Base-by-base conservation (phyloP, 345 rosid genomes). In the Conringia planisiliqua region DNA sequence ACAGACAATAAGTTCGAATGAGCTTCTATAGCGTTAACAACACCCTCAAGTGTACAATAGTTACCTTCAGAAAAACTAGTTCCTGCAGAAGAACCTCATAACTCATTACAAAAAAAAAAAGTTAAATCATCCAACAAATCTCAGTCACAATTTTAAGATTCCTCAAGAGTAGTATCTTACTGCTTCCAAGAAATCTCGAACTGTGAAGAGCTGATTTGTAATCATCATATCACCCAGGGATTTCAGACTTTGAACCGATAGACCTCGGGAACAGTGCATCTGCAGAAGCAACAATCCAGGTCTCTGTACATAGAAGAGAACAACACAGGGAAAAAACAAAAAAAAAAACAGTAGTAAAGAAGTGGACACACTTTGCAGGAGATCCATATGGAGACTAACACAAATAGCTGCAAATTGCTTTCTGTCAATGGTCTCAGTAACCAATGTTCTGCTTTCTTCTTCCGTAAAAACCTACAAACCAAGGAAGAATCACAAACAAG, bases 371-470 rank as follows among this genome's bases (percentile, higher is more conserved):
- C 96, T 83, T 90, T 90, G 80, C 87, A 88, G 9, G 96, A 85
- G 75, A 89, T 78, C 97, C 97, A 90, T 13, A 89, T 36, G 22
- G 93, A 83, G 81, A 87, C 51, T 12, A 90, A 89, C 4, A 81
- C 85, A 83, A 89, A 90, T 13, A 90, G 66, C 81, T 89, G 93
- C 81, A 90, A 63, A 82, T 85, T 90, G 86, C 96, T 82, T 78
- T 89, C 90, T 39, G 71, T 85, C 40, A 82, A 10, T 10, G 92
- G 87, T 62, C 77, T 78, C 83, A 90, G 51, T 54, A 93, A 85
- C 98, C 93, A 89, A 69, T 84, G 86, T 17, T 74, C 74, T 47
- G 24, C 32, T 24, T 70, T 78, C 63, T 75, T 74, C 16, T 38
- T 56, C 43, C 68, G 72, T 17, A 39, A 56, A 16, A 73, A 80